Evolutionary conservation across 129 eudicot genomes (phyloP).

Genomic region (Ambrosia trifida): DNA sequence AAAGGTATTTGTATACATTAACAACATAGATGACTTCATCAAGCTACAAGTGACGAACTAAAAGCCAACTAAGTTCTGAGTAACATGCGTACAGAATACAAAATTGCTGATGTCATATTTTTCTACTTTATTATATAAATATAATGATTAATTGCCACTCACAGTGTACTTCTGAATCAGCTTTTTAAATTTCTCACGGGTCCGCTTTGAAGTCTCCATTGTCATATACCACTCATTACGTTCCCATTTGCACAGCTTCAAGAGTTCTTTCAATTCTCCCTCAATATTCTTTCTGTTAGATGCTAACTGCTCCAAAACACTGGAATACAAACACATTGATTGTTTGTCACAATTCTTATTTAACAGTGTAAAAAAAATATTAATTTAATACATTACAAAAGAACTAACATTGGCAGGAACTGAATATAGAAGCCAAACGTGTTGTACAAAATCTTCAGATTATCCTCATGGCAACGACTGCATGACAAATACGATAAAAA

Average conservation of each 20-base stretch:
- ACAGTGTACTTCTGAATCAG: conserved; percentile 76
- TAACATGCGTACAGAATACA: background rate
- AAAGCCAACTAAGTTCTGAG: background rate
- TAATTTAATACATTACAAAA: background rate
- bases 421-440: conserved; percentile 82
- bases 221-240: conserved; percentile 50
- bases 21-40: background rate
- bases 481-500: conserved; percentile 19
- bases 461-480: conserved; percentile 63
- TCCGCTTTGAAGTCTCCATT: conserved; percentile 63
- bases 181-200: conserved; percentile 71
- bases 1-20: background rate
- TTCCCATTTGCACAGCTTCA: conserved; percentile 74
- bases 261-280: conserved; percentile 58
- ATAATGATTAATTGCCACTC: conserved; percentile 30
- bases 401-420: conserved; percentile 65
- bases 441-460: conserved; percentile 71
- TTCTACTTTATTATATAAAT: background rate
- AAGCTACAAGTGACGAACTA: background rate
- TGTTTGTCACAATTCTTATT: background rate
- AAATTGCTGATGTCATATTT: background rate
- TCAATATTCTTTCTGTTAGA: conserved; percentile 57
- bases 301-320: conserved; percentile 57
- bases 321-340: conserved; percentile 26
- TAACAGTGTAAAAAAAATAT: background rate